Percentiles rank a stretch among this genome's conserved stretches.
Evolutionary conservation across 208 protist species (phyloP).

Genomic region (Trypanosoma platydactyli): DNA sequence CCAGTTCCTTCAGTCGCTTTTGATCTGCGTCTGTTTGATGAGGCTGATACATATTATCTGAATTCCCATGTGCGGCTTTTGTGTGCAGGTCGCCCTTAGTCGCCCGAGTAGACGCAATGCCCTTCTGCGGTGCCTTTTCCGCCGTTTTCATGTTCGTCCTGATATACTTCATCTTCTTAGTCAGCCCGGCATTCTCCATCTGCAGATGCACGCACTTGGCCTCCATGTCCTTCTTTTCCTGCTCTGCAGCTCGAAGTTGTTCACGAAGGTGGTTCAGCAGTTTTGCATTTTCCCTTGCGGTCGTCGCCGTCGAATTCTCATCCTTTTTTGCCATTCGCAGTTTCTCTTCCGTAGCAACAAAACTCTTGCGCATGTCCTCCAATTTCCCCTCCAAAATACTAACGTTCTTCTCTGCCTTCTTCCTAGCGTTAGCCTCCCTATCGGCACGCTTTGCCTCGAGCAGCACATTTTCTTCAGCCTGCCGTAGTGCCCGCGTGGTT

Average conservation of each 20-base stretch:
- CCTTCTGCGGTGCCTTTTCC: background rate
- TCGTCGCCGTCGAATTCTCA: constrained; percentile 8
- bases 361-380: constrained; percentile 10
- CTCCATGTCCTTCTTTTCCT: constrained; percentile 11
- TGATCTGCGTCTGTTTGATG: background rate
- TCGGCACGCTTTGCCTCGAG: constrained; percentile 37
- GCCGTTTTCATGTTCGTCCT: background rate
- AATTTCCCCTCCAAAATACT: constrained; percentile 27
- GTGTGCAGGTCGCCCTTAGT: constrained; percentile 24
- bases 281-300: constrained; percentile 22
- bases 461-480: constrained; percentile 33
- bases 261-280: constrained; percentile 32
- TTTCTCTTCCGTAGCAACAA: constrained; percentile 19
- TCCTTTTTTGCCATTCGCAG: constrained; percentile 27
- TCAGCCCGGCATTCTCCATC: constrained; percentile 25
- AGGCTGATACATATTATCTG: background rate
- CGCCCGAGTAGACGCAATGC: background rate
- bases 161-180: background rate
- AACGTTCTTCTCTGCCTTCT: constrained; percentile 27
- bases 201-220: constrained; percentile 26
- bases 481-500: background rate
- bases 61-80: constrained; percentile 31
- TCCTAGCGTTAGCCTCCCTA: constrained; percentile 14
- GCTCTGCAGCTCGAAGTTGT: constrained; percentile 29
- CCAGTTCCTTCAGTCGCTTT: background rate